Percentiles rank a stretch among this genome's conserved stretches.
Conservation (phyloP, 768 basidiomycete species). For the Kwoniella europaea region DNA sequence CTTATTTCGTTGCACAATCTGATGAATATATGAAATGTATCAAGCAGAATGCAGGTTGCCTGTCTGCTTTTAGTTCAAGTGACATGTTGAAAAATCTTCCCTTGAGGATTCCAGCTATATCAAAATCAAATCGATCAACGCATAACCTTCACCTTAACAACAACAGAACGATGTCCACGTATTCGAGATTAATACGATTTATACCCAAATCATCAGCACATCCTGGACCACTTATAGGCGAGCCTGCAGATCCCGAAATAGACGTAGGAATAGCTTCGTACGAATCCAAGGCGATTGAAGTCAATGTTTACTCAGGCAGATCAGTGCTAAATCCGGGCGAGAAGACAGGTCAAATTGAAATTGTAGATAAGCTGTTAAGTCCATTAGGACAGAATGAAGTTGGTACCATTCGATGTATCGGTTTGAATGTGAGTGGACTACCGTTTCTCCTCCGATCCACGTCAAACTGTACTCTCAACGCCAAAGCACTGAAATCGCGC, state of each 20-base stretch:
- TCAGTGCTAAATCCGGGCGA: conserved; percentile 49
- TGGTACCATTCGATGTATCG: conserved; percentile 58
- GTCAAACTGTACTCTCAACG: too few relatives aligned
- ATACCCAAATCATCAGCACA: conserved; percentile 18
- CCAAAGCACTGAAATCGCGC: too few relatives aligned
- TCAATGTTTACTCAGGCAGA: conserved; percentile 47
- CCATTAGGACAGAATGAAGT: conserved; percentile 52
- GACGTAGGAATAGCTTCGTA: conserved; percentile 58
- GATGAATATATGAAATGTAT: too few relatives aligned
- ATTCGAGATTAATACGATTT: conserved; percentile 54
- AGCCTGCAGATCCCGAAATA: conserved; percentile 44
- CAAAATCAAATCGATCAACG: too few relatives aligned
- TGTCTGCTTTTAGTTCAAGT: too few relatives aligned
- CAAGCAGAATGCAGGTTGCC: too few relatives aligned
- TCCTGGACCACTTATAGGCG: conserved; percentile 46
- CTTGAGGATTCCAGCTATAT: too few relatives aligned
- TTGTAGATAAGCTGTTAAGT: conserved; percentile 47
- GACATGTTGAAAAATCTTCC: too few relatives aligned
- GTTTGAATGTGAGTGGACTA: conserved; percentile 52
- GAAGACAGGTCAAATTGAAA: conserved; percentile 42
- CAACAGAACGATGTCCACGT: conserved; percentile 10
- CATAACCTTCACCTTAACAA: neutral
- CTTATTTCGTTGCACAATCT: too few relatives aligned
- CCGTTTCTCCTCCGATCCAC: too few relatives aligned
- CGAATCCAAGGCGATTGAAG: conserved; percentile 44